phyloP scores from a whole-genome alignment of 2,329 filamentous ascomycete species.

The Penicillium sumatraense region DNA sequence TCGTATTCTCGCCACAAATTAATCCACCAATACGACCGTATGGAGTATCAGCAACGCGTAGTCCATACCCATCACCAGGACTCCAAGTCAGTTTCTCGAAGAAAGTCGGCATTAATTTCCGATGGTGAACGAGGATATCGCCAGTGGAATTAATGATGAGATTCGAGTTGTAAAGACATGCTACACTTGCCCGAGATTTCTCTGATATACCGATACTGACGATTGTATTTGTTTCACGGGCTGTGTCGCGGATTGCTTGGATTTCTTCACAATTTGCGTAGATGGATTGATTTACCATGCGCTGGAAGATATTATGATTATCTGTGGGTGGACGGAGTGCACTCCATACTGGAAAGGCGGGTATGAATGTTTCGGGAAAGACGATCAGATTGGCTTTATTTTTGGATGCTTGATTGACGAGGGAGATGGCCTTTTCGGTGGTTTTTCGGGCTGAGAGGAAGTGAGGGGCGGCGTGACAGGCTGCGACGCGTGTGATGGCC shows the following conservation, averaged over 20 bases:
- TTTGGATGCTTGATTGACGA: conserved; percentile 52
- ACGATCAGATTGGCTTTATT: conserved; percentile 56
- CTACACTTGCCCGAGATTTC: conserved; percentile 48
- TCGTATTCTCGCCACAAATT: conserved; percentile 64
- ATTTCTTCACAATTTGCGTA: conserved; percentile 55
- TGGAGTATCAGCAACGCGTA: conserved; percentile 52
- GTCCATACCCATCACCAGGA: conserved; percentile 56
- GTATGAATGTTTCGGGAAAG: conserved; percentile 59
- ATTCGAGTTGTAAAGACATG: conserved; percentile 58
- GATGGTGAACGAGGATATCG: conserved; percentile 55
- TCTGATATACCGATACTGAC: conserved; percentile 59
- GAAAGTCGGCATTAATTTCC: conserved; percentile 61
- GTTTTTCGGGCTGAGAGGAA: conserved; percentile 55
- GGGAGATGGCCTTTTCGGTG: conserved; percentile 50
- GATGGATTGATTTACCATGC: conserved; percentile 52
- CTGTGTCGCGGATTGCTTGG: conserved; percentile 43
- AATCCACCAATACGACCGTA: conserved; percentile 19
- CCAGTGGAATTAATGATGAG: conserved; percentile 53
- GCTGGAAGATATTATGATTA: conserved; percentile 57
- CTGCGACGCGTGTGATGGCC: conserved; percentile 6
- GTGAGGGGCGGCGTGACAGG: conserved; percentile 46
- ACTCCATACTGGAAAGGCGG: conserved; percentile 60
- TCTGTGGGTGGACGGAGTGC: conserved; percentile 52
- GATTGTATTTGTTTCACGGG: conserved; percentile 42
- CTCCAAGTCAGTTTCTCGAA: conserved; percentile 62